Percentiles rank a stretch among this genome's conserved stretches.
phyloP scores from a whole-genome alignment of 352 stramenopile genomes.

The Phytophthora foliorum region DNA sequence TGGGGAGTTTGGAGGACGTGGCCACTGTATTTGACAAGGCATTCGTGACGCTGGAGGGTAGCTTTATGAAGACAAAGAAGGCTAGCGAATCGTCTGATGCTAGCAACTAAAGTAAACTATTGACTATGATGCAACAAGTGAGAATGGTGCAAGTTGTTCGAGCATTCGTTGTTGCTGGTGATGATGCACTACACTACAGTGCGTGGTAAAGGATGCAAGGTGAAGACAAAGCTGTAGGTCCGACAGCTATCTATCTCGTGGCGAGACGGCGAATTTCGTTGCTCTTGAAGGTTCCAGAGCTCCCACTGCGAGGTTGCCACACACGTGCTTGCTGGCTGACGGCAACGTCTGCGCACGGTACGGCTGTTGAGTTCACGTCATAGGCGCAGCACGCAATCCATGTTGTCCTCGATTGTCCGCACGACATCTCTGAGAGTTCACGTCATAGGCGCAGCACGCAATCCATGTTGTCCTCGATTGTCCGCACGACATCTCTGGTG shows the following conservation, averaged over 20 bases:
- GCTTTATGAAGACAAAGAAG: background rate
- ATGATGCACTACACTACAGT: too few relatives aligned
- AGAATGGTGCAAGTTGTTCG: background rate
- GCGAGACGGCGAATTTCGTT: too few relatives aligned
- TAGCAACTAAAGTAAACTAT: background rate
- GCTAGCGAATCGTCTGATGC: background rate
- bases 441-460: background rate
- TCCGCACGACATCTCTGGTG: too few relatives aligned
- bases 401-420: background rate
- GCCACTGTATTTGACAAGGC: slow-evolving; percentile 16
- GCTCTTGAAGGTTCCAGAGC: too few relatives aligned
- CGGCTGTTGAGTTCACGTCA: background rate
- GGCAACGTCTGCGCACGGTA: background rate
- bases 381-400: slow-evolving; percentile 6
- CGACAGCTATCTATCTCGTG: too few relatives aligned
- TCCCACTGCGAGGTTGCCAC: too few relatives aligned
- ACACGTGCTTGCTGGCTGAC: too few relatives aligned
- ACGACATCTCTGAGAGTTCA: background rate
- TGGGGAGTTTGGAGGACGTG: slow-evolving; percentile 24
- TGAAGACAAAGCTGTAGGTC: too few relatives aligned
- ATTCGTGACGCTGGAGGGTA: slow-evolving; percentile 15
- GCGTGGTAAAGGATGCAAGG: too few relatives aligned
- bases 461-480: background rate
- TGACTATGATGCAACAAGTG: background rate
- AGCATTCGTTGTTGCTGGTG: too few relatives aligned